Conservation (phyloP, 129 eudicot species). For the Erigeron canadensis region DNA sequence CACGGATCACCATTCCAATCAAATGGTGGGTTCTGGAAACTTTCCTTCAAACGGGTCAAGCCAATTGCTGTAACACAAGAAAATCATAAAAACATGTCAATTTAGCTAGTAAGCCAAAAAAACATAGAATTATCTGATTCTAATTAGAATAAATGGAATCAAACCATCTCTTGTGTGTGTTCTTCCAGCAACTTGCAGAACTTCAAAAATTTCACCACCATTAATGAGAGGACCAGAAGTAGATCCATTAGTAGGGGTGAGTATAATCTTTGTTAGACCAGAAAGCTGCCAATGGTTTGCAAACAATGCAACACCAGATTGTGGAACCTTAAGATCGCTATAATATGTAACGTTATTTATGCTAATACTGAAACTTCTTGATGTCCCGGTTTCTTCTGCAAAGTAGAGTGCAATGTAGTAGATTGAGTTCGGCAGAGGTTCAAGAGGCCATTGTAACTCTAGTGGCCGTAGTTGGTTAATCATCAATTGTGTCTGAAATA, state of each 20-base stretch:
- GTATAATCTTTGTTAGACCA: constrained; percentile 52
- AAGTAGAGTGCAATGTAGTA: constrained; percentile 17
- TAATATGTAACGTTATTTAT: constrained; percentile 36
- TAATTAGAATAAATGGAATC: background rate
- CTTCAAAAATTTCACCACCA: constrained; percentile 58
- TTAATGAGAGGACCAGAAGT: constrained; percentile 47
- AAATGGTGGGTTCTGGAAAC: constrained; percentile 74
- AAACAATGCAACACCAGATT: constrained; percentile 56
- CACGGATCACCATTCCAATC: constrained; percentile 99
- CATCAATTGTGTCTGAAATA: background rate
- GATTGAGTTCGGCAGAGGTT: background rate
- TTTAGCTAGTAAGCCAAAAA: background rate
- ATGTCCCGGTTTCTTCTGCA: background rate
- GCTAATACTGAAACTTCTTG: constrained; percentile 3
- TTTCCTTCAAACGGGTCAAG: constrained; percentile 50
- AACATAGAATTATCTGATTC: no score
- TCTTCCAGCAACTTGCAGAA: constrained; percentile 53
- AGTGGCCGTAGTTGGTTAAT: background rate
- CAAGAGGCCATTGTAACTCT: constrained; percentile 10
- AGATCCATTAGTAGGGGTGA: constrained; percentile 57
- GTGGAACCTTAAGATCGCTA: constrained; percentile 44
- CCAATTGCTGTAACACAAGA: constrained; percentile 50
- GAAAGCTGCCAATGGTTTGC: constrained; percentile 64
- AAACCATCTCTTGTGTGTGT: constrained; percentile 70
- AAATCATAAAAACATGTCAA: constrained; percentile 4